phyloP scores from a whole-genome alignment of 805 yeast genomes.

The Starmerella sirachaensis region DNA sequence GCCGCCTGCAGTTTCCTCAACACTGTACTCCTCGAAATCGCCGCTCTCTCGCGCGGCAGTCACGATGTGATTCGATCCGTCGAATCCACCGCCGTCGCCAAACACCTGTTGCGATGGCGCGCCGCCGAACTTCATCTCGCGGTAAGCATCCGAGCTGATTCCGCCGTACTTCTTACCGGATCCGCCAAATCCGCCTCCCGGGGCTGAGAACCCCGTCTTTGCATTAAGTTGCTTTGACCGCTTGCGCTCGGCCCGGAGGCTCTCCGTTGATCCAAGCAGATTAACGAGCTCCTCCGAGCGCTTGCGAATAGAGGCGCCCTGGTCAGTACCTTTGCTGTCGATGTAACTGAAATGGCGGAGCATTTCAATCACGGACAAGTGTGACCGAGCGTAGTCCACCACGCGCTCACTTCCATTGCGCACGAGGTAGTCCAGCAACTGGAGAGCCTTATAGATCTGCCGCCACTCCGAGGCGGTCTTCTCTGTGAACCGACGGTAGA shows the following conservation, averaged over 20 bases:
- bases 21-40: constrained; percentile 32
- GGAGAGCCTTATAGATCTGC: constrained; percentile 89
- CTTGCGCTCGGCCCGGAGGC: constrained; percentile 72
- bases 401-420: constrained; percentile 91
- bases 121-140: constrained; percentile 25
- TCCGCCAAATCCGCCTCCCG: constrained; percentile 33
- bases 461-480: constrained; percentile 96
- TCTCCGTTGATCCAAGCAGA: constrained; percentile 62
- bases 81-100: constrained; percentile 34
- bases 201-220: constrained; percentile 37
- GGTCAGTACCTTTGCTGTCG: constrained; percentile 88
- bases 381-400: constrained; percentile 86
- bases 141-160: constrained; percentile 25
- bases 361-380: constrained; percentile 70
- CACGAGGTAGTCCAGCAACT: constrained; percentile 77
- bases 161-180: constrained; percentile 30
- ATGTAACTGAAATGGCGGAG: constrained; percentile 86
- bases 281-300: constrained; percentile 66
- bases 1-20: constrained; percentile 10
- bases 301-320: constrained; percentile 89
- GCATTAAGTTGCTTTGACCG: constrained; percentile 78
- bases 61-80: constrained; percentile 28
- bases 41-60: constrained; percentile 27
- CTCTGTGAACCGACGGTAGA: constrained; percentile 75
- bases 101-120: constrained; percentile 30